Conservation (phyloP, 2,329 filamentous ascomycete genomes). For the Colletotrichum brevisporum region DNA sequence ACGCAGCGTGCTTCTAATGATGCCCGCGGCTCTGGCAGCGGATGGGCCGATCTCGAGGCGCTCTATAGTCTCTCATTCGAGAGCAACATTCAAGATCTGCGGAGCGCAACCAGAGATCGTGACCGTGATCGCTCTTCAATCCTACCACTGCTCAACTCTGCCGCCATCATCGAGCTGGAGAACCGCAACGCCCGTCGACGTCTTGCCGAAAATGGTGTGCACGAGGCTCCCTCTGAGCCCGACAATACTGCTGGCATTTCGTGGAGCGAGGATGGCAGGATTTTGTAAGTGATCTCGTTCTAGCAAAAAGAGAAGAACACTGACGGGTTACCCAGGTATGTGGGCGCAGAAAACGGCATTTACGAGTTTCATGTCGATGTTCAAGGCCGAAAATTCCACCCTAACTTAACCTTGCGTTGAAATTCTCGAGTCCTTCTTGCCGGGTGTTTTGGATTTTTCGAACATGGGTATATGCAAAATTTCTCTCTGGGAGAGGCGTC, state of each 20-base stretch:
- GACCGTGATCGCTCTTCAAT: constrained; percentile 55
- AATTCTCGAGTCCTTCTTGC: background rate
- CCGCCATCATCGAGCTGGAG: constrained; percentile 49
- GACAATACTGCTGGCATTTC: constrained; percentile 73
- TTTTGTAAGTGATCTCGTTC: constrained; percentile 63
- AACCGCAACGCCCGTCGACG: constrained; percentile 45
- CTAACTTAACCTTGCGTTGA: constrained; percentile 68
- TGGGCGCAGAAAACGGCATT: constrained; percentile 79
- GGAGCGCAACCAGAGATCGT: constrained; percentile 47
- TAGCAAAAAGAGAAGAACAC: background rate
- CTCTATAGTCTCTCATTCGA: constrained; percentile 55
- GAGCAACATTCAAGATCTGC: constrained; percentile 45
- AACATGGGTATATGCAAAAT: background rate
- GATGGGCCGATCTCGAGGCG: constrained; percentile 60
- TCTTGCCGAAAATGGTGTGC: constrained; percentile 55
- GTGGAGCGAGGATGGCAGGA: constrained; percentile 74
- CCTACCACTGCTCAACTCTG: constrained; percentile 55
- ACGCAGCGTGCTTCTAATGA: constrained; percentile 21
- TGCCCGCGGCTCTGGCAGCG: constrained; percentile 39
- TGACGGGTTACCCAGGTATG: constrained; percentile 61
- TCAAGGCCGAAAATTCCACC: constrained; percentile 70
- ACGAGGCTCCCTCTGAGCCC: constrained; percentile 61
- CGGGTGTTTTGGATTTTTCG: constrained; percentile 17
- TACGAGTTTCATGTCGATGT: constrained; percentile 81
- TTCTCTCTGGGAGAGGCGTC: constrained; percentile 15